Evolutionary conservation across 768 basidiomycete species (phyloP).

Genomic region (Paxillus ammoniavirescens): DNA sequence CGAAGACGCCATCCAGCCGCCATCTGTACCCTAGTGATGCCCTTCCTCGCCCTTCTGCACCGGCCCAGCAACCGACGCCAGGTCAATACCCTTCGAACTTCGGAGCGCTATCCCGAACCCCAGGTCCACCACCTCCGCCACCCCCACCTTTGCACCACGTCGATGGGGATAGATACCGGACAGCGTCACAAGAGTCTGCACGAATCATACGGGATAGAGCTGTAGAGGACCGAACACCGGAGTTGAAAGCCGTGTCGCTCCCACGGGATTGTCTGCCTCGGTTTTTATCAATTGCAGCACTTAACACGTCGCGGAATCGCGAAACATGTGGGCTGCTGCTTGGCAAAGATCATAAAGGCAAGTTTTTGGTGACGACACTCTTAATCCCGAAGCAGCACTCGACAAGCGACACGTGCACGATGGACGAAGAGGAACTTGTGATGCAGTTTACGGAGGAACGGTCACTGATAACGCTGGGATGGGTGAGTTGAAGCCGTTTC

Average conservation of each 20-base stretch:
- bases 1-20: conserved; percentile 16
- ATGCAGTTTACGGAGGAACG: conserved; percentile 81
- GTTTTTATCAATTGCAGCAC: conserved; percentile 73
- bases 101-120: conserved; percentile 27
- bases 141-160: conserved; percentile 22
- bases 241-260: conserved; percentile 62
- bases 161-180: conserved; percentile 29
- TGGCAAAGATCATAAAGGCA: conserved; percentile 60
- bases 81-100: conserved; percentile 22
- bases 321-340: conserved; percentile 89
- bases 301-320: conserved; percentile 73
- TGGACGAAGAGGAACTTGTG: conserved; percentile 88
- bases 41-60: conserved; percentile 35
- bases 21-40: conserved; percentile 33
- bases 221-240: conserved; percentile 34
- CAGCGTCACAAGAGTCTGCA: conserved; percentile 34
- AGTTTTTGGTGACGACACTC: conserved; percentile 74
- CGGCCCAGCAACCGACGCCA: conserved; percentile 13
- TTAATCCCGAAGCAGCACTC: conserved; percentile 88
- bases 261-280: conserved; percentile 72
- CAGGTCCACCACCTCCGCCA: conserved; percentile 20
- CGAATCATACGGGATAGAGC: conserved; percentile 31
- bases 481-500: conserved; percentile 53
- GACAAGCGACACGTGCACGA: conserved; percentile 89
- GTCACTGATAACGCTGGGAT: conserved; percentile 83